These are phyloP conservation scores for Tylopilus subfusipes DNA, from an alignment of 768 basidiomycete genomes.

Conservation along the genomic window DNA sequence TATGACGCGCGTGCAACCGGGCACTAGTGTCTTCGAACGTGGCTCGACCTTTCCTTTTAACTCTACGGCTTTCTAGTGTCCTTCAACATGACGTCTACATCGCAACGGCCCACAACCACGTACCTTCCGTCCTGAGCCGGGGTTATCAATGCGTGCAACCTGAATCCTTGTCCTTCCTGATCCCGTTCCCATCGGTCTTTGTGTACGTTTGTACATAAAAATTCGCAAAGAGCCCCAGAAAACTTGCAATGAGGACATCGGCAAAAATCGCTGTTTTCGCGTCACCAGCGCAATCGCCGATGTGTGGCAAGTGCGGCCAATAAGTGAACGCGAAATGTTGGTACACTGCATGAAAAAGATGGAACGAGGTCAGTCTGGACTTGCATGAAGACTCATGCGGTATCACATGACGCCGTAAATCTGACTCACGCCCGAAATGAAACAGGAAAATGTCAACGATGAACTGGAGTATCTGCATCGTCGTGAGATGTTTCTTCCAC, in stretches of 20 bases:
- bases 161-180: background rate
- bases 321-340: conserved; percentile 28
- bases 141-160: background rate
- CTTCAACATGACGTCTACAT: background rate
- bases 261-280: conserved; percentile 14
- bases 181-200: background rate
- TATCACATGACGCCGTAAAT: background rate
- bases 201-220: conserved; percentile 27
- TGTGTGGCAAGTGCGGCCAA: conserved; percentile 21
- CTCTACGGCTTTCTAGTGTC: background rate
- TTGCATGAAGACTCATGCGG: background rate
- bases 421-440: conserved; percentile 23
- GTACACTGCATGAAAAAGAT: conserved; percentile 19
- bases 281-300: conserved; percentile 28
- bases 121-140: background rate
- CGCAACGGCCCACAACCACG: background rate
- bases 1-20: background rate
- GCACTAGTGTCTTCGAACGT: background rate
- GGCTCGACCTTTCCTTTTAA: background rate
- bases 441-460: conserved; percentile 20
- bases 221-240: conserved; percentile 23
- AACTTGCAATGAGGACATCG: conserved; percentile 15
- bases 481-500: conserved; percentile 29
- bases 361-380: background rate
- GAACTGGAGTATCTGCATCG: conserved; percentile 28